Base-by-base conservation (phyloP, 176 grass and related monocot species). In the Cenchrus americanus region DNA sequence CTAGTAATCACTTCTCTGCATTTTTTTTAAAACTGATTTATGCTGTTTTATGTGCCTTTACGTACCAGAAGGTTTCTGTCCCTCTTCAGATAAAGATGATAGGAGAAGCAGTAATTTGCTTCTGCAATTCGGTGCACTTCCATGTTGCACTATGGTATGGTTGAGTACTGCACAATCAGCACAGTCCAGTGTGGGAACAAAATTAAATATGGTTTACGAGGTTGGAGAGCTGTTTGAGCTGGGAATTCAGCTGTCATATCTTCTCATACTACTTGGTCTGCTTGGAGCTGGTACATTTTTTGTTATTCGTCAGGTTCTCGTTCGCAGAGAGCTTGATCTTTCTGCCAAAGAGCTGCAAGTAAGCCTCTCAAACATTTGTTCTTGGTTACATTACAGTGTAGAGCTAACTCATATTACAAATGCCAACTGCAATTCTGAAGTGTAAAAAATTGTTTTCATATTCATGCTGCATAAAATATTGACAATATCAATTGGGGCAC, bases 321-420 rank as follows among this genome's bases (percentile, higher is more conserved):
- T 98, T 34, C 93, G 96, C 57, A 72, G 96, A 17, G 96, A 98
- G 79, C 93, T 98, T n/a, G 96, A 98, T 74, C 93, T 98, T 88
- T 98, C 96, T 81, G 96, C 96, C 8, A 98, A 98, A 91, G 96
- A 98, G 74, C 90, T 98, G 85, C 96, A 98, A 84, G 96, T 95
- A 92, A 79, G 70, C 58, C 68, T 43, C 52, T 76, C 26, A 23
- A 80, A 63, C 44, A 65, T 59, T 72, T 86, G 8, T 14, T 18
- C 14, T 49, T 18, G 22, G 30, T 44, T 86, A 51, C 78, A 58
- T 61, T 82, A 54, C 32, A 78, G 6, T 18, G 15, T 3, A 72
- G 19, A 15, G 59, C 34, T 5, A 13, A 23, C 53, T 80, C 47
- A 15, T 15, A 51, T 66, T n/a, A 14, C 0, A 53, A 78, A 57